phyloP scores from a whole-genome alignment of 352 stramenopile species.

The Pythium utonaiense region DNA sequence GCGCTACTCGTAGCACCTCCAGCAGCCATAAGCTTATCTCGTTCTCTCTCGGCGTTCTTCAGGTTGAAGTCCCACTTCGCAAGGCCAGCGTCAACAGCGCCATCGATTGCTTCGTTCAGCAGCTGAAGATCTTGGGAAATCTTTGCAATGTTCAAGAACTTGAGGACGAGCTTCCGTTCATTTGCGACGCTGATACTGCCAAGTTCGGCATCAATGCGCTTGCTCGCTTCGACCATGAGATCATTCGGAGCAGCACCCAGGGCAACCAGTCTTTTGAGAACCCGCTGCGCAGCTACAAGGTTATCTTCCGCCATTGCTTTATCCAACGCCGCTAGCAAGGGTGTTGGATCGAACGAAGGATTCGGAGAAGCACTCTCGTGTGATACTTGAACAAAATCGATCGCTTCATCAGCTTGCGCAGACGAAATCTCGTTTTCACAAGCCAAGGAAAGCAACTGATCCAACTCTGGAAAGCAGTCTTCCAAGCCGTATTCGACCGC shows the following conservation, averaged over 20 bases:
- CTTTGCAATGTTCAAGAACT: constrained; percentile 69
- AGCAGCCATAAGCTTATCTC: constrained; percentile 47
- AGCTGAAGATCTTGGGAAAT: constrained; percentile 65
- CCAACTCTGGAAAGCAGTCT: constrained; percentile 39
- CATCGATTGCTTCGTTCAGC: constrained; percentile 63
- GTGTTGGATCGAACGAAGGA: constrained; percentile 27
- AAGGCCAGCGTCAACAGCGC: constrained; percentile 49
- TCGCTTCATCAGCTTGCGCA: background rate
- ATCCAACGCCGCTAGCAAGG: constrained; percentile 46
- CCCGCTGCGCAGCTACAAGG: constrained; percentile 50
- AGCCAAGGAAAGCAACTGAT: background rate
- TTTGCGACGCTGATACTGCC: constrained; percentile 17
- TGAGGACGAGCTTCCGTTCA: constrained; percentile 74
- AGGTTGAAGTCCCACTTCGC: constrained; percentile 83
- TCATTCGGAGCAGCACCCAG: constrained; percentile 35
- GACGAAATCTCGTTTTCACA: background rate
- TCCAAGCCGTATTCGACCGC: constrained; percentile 58
- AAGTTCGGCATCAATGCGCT: constrained; percentile 15
- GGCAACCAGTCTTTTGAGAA: constrained; percentile 40
- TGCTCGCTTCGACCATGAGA: constrained; percentile 31
- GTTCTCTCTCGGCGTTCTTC: constrained; percentile 69
- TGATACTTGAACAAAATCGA: background rate
- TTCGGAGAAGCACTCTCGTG: background rate
- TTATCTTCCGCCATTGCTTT: constrained; percentile 71
- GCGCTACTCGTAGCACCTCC: background rate